Evolutionary conservation across 2,329 filamentous ascomycete genomes (phyloP).

Genomic region (Claviceps pazoutovae): DNA sequence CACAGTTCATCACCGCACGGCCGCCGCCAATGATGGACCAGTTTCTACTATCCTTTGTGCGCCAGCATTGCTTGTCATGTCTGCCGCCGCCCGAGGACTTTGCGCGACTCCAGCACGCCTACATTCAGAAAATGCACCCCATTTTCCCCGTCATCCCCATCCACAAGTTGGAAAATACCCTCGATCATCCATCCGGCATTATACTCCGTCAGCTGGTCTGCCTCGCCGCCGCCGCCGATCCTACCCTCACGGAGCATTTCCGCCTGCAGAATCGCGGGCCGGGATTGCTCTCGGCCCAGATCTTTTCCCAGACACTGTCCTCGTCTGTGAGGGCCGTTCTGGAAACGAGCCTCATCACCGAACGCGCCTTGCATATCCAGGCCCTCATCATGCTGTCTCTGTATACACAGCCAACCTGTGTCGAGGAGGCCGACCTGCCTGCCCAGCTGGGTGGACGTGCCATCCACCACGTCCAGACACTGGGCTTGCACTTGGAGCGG

Average conservation of each 20-base stretch:
- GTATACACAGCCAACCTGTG: slow-evolving; percentile 41
- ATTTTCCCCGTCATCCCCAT: slow-evolving; percentile 38
- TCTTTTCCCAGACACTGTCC: slow-evolving; percentile 34
- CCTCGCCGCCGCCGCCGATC: slow-evolving; percentile 38
- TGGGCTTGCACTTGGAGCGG: slow-evolving; percentile 37
- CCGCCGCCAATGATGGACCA: slow-evolving; percentile 26
- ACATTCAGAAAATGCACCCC: slow-evolving; percentile 38
- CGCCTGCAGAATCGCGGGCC: slow-evolving; percentile 26
- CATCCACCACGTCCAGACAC: slow-evolving; percentile 42
- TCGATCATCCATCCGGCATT: slow-evolving; percentile 23
- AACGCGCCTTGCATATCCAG: slow-evolving; percentile 41
- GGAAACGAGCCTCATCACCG: slow-evolving; percentile 38
- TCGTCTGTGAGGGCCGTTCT: slow-evolving; percentile 34
- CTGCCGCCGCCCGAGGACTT: slow-evolving; percentile 34
- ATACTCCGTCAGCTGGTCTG: slow-evolving; percentile 41
- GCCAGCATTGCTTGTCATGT: slow-evolving; percentile 31
- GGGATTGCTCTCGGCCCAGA: slow-evolving; percentile 26
- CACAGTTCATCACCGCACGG: slow-evolving; percentile 24
- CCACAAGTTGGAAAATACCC: slow-evolving; percentile 15
- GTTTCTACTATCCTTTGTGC: slow-evolving; percentile 28
- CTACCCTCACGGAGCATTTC: slow-evolving; percentile 29
- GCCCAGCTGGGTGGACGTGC: slow-evolving; percentile 39
- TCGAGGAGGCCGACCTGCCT: slow-evolving; percentile 40
- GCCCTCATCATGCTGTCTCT: slow-evolving; percentile 40
- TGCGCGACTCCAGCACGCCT: slow-evolving; percentile 29